Percentiles rank a stretch among this genome's conserved stretches.
Conservation (phyloP, 176 grass and related monocot genomes). For the Dactylis glomerata region DNA sequence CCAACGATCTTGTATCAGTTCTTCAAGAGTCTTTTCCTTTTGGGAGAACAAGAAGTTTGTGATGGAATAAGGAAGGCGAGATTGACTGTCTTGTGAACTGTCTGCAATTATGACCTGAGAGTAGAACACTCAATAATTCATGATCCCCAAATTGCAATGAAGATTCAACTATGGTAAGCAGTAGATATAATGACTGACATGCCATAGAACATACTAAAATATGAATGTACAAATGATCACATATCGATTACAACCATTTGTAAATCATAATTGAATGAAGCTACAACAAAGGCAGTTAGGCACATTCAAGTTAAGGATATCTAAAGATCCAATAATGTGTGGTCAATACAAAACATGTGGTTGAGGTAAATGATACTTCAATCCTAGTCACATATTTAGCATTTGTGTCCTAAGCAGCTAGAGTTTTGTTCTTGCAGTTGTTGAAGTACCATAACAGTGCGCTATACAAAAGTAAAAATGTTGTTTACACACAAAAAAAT, state of each 20-base stretch:
- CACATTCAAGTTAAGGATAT: not conserved
- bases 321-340: not conserved
- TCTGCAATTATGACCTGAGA: slow-evolving; percentile 51
- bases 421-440: not conserved
- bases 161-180: slow-evolving; percentile 19
- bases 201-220: slow-evolving; percentile 1
- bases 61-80: slow-evolving; percentile 59
- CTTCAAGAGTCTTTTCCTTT: slow-evolving; percentile 76
- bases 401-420: not conserved
- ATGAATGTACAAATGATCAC: not conserved
- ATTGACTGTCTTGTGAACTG: slow-evolving; percentile 42
- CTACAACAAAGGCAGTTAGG: not conserved
- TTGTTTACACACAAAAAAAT: slow-evolving; percentile 8
- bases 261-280: slow-evolving; percentile 3
- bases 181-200: not conserved
- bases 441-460: not conserved
- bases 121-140: slow-evolving; percentile 3
- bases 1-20: slow-evolving; percentile 74
- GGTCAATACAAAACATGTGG: not conserved
- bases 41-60: slow-evolving; percentile 72
- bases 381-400: not conserved
- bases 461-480: not conserved
- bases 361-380: not conserved
- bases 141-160: not conserved
- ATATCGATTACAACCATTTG: not conserved